phyloP scores from a whole-genome alignment of 1,139 yeast genomes.

The Kluyveromyces marxianus region DNA sequence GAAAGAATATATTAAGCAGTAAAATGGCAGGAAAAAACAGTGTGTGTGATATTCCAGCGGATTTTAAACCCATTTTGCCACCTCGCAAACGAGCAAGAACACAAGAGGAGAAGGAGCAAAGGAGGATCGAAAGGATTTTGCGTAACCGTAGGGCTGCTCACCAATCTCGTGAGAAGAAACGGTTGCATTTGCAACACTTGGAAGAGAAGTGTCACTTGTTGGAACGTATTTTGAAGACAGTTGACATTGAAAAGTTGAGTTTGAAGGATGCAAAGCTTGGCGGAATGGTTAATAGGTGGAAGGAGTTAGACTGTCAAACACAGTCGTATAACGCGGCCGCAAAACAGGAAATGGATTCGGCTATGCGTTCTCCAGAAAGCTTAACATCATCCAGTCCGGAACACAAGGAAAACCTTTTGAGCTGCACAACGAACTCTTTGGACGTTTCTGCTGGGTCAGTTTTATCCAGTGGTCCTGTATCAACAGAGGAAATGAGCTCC shows the following conservation, averaged over 20 bases:
- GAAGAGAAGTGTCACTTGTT: constrained; percentile 39
- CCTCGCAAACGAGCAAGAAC: constrained; percentile 97
- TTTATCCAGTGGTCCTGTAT: not conserved
- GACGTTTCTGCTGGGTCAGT: not conserved
- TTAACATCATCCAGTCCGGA: not conserved
- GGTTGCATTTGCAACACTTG: constrained; percentile 81
- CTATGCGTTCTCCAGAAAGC: constrained; percentile 3
- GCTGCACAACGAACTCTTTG: not conserved
- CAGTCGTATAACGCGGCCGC: too few relatives aligned
- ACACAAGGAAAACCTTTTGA: not conserved
- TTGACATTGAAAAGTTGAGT: constrained; percentile 16
- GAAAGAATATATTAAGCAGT: not conserved
- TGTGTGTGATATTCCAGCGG: constrained; percentile 24
- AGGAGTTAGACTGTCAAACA: not conserved
- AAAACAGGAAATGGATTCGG: too few relatives aligned
- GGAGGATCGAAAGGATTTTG: constrained; percentile 84
- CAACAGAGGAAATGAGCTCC: not conserved
- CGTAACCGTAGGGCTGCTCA: constrained; percentile 97
- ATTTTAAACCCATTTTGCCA: constrained; percentile 51
- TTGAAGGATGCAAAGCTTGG: constrained; percentile 4
- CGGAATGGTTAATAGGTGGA: constrained; percentile 3
- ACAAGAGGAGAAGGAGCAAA: constrained; percentile 92
- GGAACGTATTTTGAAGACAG: constrained; percentile 22
- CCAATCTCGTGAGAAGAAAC: constrained; percentile 92
- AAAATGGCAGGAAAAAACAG: constrained; percentile 5